phyloP scores from a whole-genome alignment of 805 yeast genomes.

The Candida fluviatilis region DNA sequence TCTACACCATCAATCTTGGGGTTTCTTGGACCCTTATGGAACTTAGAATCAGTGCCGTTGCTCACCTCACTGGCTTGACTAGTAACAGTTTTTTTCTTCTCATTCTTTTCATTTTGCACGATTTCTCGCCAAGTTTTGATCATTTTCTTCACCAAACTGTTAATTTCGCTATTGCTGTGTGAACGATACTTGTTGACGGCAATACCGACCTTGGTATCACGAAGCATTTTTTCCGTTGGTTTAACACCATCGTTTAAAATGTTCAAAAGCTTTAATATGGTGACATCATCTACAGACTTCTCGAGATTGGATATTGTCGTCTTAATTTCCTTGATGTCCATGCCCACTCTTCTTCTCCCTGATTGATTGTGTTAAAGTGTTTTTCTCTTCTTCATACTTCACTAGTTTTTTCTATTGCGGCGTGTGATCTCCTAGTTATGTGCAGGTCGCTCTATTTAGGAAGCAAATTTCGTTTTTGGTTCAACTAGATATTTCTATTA shows the following conservation, averaged over 20 bases:
- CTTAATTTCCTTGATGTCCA: constrained; percentile 74
- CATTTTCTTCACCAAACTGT: constrained; percentile 71
- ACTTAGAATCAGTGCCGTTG: constrained; percentile 19
- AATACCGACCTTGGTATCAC: constrained; percentile 96
- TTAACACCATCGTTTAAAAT: constrained; percentile 64
- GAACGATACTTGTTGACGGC: constrained; percentile 86
- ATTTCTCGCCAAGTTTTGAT: constrained; percentile 88
- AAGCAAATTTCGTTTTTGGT: too few species aligned
- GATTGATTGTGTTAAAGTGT: background rate
- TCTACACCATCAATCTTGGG: constrained; percentile 78
- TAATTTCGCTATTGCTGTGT: constrained; percentile 61
- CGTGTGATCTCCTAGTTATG: too few species aligned
- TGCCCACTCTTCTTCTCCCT: constrained; percentile 14
- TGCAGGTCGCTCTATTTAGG: too few species aligned
- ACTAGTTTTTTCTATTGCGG: background rate
- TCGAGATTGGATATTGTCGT: constrained; percentile 70
- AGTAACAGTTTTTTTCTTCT: constrained; percentile 22
- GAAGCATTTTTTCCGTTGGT: constrained; percentile 80
- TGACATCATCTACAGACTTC: constrained; percentile 57
- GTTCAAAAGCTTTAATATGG: constrained; percentile 62
- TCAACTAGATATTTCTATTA: too few species aligned
- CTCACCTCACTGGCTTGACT: constrained; percentile 8
- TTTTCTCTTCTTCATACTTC: background rate
- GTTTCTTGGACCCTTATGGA: constrained; percentile 58
- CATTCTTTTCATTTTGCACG: constrained; percentile 61